These are phyloP conservation scores for Alternaria triticimaculans DNA, from an alignment of 2,329 filamentous ascomycete genomes.

Conservation along the genomic window DNA sequence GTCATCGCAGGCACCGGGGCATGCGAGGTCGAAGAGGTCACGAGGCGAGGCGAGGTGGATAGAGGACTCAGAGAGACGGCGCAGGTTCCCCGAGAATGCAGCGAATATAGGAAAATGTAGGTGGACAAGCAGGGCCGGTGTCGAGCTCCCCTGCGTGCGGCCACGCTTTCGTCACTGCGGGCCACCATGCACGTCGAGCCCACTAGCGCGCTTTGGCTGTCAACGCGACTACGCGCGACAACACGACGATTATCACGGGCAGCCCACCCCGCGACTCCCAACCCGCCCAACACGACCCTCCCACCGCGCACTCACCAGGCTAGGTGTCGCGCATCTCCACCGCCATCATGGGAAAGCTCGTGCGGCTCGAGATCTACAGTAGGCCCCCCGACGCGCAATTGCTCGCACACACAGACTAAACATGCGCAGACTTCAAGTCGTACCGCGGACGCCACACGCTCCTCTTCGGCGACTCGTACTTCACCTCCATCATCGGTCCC, in stretches of 20 bases:
- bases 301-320: conserved; percentile 16
- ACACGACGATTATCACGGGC: conserved; percentile 5
- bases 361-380: conserved; percentile 94
- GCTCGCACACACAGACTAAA: conserved; percentile 16
- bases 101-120: not conserved
- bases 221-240: conserved; percentile 25
- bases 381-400: conserved; percentile 43
- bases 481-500: conserved; percentile 98
- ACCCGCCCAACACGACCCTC: conserved; percentile 4
- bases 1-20: conserved; percentile 21
- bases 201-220: conserved; percentile 20
- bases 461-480: conserved; percentile 96
- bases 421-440: conserved; percentile 87
- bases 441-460: conserved; percentile 97
- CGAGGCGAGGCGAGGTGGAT: conserved; percentile 4
- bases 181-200: not conserved
- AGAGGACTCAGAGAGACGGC: not conserved
- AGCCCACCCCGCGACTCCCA: conserved; percentile 8
- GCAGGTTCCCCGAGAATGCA: not conserved
- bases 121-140: not conserved
- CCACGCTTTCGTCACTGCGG: conserved; percentile 34
- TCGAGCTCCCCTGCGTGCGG: not conserved
- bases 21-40: conserved; percentile 9
- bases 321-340: conserved; percentile 19
- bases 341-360: conserved; percentile 85